A percentile compares a stretch with the other conserved stretches of the same genome.
Evolutionary conservation across 805 yeast species (phyloP).

Genomic region (Ogataea glucozyma): DNA sequence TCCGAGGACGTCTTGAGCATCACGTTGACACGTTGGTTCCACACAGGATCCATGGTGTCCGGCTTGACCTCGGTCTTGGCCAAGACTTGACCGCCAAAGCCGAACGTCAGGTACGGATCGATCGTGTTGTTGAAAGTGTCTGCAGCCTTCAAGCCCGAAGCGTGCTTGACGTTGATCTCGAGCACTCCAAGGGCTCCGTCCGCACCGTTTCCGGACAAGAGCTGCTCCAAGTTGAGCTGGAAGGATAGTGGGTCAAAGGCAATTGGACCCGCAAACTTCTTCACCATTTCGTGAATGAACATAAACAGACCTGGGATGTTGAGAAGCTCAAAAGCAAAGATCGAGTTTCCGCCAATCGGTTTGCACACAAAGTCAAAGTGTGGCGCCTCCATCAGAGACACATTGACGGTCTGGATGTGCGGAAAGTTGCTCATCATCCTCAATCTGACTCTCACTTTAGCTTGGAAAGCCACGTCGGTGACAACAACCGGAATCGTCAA

Average conservation of each 20-base stretch:
- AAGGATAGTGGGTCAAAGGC: slow-evolving; percentile 87
- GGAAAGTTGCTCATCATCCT: slow-evolving; percentile 92
- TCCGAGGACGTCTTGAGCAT: slow-evolving; percentile 76
- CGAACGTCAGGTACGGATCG: slow-evolving; percentile 85
- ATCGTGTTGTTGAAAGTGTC: slow-evolving; percentile 73
- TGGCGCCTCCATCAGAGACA: slow-evolving; percentile 84
- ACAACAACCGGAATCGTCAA: slow-evolving; percentile 76
- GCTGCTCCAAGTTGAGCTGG: slow-evolving; percentile 88
- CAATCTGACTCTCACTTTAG: slow-evolving; percentile 74
- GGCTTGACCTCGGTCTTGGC: slow-evolving; percentile 69
- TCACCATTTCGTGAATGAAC: slow-evolving; percentile 80
- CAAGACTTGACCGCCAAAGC: slow-evolving; percentile 55
- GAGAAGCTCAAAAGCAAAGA: slow-evolving; percentile 85
- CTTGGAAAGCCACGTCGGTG: slow-evolving; percentile 75
- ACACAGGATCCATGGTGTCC: slow-evolving; percentile 71
- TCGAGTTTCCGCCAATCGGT: slow-evolving; percentile 72
- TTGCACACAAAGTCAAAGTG: slow-evolving; percentile 80
- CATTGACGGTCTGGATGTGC: slow-evolving; percentile 86
- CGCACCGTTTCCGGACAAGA: slow-evolving; percentile 77
- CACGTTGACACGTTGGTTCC: slow-evolving; percentile 78
- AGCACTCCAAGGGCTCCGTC: slow-evolving; percentile 87
- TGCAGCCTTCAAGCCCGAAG: slow-evolving; percentile 67
- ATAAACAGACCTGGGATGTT: slow-evolving; percentile 84
- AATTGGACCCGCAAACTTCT: slow-evolving; percentile 86
- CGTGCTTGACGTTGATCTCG: slow-evolving; percentile 65